phyloP scores from a whole-genome alignment of 129 eudicot genomes.

The Pseudognaphalium luteoalbum region DNA sequence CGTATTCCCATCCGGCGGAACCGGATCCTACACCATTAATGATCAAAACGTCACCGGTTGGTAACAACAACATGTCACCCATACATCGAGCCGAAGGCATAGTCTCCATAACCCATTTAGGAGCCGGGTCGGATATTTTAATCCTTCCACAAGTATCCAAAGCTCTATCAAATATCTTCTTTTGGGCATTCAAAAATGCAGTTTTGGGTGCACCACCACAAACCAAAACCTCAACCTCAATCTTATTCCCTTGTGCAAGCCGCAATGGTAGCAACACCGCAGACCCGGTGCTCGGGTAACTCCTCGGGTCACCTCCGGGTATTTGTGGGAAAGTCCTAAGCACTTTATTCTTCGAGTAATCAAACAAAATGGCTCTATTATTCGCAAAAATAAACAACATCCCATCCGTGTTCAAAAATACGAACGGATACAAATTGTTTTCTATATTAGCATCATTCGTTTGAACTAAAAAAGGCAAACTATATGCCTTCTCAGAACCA shows the following conservation, averaged over 20 bases:
- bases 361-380: slow-evolving; percentile 60
- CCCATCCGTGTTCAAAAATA: slow-evolving; percentile 65
- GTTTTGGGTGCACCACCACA: slow-evolving; percentile 83
- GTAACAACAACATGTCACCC: slow-evolving; percentile 74
- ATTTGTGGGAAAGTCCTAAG: slow-evolving; percentile 55
- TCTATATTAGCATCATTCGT: slow-evolving; percentile 58
- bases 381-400: slow-evolving; percentile 71
- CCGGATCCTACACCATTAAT: slow-evolving; percentile 60
- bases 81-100: slow-evolving; percentile 71
- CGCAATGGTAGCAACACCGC: slow-evolving; percentile 74
- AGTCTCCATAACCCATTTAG: slow-evolving; percentile 63
- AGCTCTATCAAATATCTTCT: slow-evolving; percentile 47
- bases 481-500: slow-evolving; percentile 14
- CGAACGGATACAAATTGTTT: slow-evolving; percentile 82
- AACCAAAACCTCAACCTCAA: slow-evolving; percentile 63
- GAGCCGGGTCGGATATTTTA: slow-evolving; percentile 49
- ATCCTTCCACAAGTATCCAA: slow-evolving; percentile 58
- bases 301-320: slow-evolving; percentile 78
- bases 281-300: slow-evolving; percentile 83
- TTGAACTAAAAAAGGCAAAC: slow-evolving; percentile 50
- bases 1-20: slow-evolving; percentile 60
- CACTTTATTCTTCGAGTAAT: slow-evolving; percentile 46
- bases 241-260: slow-evolving; percentile 28
- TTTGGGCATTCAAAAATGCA: slow-evolving; percentile 36
- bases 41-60: slow-evolving; percentile 55